Conservation (phyloP, 2,329 filamentous ascomycete genomes). For the Fusarium aywerte region DNA sequence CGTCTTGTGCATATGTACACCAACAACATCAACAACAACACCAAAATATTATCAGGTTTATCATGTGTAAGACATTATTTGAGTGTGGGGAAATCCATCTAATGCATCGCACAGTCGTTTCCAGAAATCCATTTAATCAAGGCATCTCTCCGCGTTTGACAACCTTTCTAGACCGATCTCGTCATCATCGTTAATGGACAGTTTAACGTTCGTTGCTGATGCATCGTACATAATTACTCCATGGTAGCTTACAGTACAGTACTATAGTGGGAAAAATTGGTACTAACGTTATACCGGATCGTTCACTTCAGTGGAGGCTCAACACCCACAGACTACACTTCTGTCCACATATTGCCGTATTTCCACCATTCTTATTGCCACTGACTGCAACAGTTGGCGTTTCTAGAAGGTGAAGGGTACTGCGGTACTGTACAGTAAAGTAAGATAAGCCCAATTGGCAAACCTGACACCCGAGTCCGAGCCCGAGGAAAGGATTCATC, state of each 20-base stretch:
- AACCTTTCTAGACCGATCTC: conserved; percentile 3
- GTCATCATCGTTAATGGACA: conserved; percentile 13
- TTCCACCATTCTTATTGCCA: conserved; percentile 27
- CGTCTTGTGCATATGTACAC: background rate
- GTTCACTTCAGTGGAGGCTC: conserved; percentile 15
- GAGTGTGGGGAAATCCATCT: conserved; percentile 5
- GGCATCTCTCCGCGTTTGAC: background rate
- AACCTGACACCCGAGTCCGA: background rate
- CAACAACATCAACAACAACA: background rate
- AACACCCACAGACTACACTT: conserved; percentile 14
- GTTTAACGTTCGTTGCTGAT: background rate
- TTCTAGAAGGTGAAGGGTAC: conserved; percentile 23
- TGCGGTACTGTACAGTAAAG: background rate
- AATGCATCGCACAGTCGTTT: background rate
- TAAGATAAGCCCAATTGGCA: conserved; percentile 12
- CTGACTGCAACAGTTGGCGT: conserved; percentile 20
- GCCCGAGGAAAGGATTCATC: background rate
- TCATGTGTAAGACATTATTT: conserved; percentile 25
- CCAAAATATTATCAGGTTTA: conserved; percentile 9
- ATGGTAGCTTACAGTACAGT: no score
- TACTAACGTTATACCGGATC: background rate
- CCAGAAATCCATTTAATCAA: background rate
- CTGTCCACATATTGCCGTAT: conserved; percentile 23
- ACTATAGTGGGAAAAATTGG: no score
- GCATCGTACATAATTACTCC: conserved; percentile 13